phyloP scores from a whole-genome alignment of 371 early-diverging fungal genomes.

The Mucor lusitanicus region DNA sequence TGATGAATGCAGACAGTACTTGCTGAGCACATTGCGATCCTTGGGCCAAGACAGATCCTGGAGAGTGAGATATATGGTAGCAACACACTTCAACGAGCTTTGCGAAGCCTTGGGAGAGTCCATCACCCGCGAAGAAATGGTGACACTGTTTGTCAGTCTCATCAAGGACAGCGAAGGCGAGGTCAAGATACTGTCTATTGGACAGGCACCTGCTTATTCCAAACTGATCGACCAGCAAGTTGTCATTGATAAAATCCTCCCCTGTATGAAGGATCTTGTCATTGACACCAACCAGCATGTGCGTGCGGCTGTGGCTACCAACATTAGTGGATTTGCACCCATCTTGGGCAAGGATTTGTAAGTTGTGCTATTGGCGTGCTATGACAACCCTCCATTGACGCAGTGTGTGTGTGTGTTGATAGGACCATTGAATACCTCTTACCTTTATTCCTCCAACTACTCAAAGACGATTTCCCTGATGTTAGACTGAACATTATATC shows the following conservation, averaged over 20 bases:
- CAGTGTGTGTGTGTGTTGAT: neutral
- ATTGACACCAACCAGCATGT: constrained; percentile 96
- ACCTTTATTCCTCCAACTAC: constrained; percentile 91
- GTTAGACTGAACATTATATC: constrained; percentile 98
- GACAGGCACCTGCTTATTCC: constrained; percentile 80
- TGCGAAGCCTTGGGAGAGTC: constrained; percentile 40
- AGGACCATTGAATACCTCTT: constrained; percentile 93
- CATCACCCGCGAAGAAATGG: constrained; percentile 42
- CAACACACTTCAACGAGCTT: constrained; percentile 86
- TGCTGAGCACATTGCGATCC: constrained; percentile 72
- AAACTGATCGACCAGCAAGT: constrained; percentile 78
- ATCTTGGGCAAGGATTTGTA: constrained; percentile 91
- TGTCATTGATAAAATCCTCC: constrained; percentile 81
- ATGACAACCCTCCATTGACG: neutral
- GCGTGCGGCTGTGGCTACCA: constrained; percentile 91
- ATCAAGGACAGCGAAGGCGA: constrained; percentile 97
- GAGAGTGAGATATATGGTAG: constrained; percentile 97
- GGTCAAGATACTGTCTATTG: constrained; percentile 89
- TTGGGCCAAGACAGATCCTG: constrained; percentile 93
- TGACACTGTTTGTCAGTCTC: constrained; percentile 59
- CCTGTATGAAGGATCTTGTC: constrained; percentile 91
- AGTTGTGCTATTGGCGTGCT: constrained; percentile 14
- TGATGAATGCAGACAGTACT: constrained; percentile 77
- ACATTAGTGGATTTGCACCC: constrained; percentile 93
- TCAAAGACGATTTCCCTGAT: constrained; percentile 97